A percentile compares a stretch with the other conserved stretches of the same genome.
Conservation (phyloP, 2,329 filamentous ascomycete genomes). For the Knufia fluminis region DNA sequence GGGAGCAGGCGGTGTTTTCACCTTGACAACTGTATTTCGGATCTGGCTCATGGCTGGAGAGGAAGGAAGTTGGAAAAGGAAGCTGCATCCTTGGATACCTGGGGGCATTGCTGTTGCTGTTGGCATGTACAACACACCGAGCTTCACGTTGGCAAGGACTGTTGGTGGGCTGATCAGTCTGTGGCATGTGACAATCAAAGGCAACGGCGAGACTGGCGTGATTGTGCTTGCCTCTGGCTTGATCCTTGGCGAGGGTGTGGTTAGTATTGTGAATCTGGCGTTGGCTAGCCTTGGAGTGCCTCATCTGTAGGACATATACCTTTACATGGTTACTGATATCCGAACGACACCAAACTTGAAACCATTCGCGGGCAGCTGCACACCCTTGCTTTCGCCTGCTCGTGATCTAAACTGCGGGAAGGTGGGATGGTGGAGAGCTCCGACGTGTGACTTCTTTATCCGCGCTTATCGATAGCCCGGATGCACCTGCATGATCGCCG, state of each 20-base stretch:
- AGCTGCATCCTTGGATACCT: conserved; percentile 53
- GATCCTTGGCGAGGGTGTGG: conserved; percentile 82
- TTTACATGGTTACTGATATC: background rate
- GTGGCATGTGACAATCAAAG: conserved; percentile 59
- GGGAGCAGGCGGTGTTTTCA: conserved; percentile 66
- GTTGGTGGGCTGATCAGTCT: conserved; percentile 68
- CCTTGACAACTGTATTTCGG: conserved; percentile 59
- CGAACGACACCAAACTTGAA: background rate
- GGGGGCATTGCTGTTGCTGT: conserved; percentile 94
- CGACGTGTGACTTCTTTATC: too few species aligned
- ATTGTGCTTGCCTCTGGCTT: conserved; percentile 86
- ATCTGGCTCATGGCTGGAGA: conserved; percentile 34
- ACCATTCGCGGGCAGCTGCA: background rate
- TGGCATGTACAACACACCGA: conserved; percentile 96
- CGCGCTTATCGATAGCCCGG: too few species aligned
- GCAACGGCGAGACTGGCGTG: conserved; percentile 51
- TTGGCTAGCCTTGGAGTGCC: conserved; percentile 69
- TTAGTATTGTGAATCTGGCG: conserved; percentile 82
- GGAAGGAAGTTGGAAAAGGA: conserved; percentile 16
- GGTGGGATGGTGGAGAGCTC: too few species aligned
- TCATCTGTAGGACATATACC: conserved; percentile 45
- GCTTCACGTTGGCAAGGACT: conserved; percentile 82
- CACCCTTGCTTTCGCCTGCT: too few species aligned
- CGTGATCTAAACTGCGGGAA: too few species aligned
- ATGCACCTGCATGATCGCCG: too few species aligned